Percentiles rank a stretch among this genome's conserved stretches.
phyloP scores from a whole-genome alignment of 176 grass and related monocot genomes.

The Lolium multiflorum region DNA sequence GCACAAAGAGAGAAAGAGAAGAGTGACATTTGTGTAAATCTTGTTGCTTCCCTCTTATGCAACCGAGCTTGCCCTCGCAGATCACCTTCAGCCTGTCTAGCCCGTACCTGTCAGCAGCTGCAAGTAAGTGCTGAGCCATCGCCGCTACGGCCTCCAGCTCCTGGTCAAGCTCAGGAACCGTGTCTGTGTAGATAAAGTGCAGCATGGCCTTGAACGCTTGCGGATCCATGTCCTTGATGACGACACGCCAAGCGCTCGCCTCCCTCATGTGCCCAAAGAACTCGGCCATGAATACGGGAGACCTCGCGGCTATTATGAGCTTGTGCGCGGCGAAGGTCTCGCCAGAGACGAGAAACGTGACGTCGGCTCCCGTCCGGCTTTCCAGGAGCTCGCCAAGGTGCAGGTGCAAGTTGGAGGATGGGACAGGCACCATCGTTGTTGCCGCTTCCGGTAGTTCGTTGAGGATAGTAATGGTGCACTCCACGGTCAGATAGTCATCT shows the following conservation, averaged over 20 bases:
- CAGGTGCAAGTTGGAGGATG: background rate
- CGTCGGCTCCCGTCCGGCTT: background rate
- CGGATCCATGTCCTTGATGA: too few species aligned
- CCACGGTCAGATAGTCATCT: background rate
- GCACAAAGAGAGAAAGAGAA: too few species aligned
- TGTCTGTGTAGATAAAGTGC: too few species aligned
- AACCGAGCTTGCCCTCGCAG: conserved; percentile 51
- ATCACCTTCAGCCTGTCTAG: conserved; percentile 30
- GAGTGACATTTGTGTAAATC: too few species aligned
- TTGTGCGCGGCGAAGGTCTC: background rate
- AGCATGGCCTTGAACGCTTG: too few species aligned
- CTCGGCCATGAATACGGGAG: too few species aligned
- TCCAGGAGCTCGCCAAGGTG: background rate
- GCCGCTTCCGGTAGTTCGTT: background rate
- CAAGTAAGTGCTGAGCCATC: too few species aligned
- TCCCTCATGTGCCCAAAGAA: too few species aligned
- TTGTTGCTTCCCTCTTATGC: too few species aligned
- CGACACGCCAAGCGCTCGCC: too few species aligned
- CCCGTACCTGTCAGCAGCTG: background rate
- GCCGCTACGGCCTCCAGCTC: too few species aligned
- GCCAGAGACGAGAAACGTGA: background rate
- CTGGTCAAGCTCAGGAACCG: too few species aligned
- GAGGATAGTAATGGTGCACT: background rate
- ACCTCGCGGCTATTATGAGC: background rate
- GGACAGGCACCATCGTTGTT: background rate